Evolutionary conservation across 345 rosid genomes (phyloP).

Genomic region (Salix udensis): DNA sequence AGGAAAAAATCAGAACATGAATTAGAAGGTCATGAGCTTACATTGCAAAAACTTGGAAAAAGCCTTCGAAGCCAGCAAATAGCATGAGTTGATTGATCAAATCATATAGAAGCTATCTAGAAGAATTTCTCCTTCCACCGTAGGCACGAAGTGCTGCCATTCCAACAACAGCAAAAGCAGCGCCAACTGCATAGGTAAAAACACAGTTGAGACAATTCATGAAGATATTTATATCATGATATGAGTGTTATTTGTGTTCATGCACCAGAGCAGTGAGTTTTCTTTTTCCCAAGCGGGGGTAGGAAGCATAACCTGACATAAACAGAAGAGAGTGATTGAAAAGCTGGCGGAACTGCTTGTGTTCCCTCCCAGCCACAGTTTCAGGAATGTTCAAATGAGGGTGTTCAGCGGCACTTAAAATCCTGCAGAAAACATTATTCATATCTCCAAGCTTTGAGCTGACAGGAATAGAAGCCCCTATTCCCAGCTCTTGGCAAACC

Average conservation of each 20-base stretch:
- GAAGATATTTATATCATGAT: background rate
- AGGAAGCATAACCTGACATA: conserved; percentile 51
- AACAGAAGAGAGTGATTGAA: conserved; percentile 61
- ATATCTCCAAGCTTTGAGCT: conserved; percentile 50
- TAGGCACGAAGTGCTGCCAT: conserved; percentile 62
- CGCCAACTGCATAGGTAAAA: conserved; percentile 45
- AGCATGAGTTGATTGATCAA: conserved; percentile 2
- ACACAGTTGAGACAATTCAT: conserved; percentile 12
- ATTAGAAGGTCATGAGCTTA: background rate
- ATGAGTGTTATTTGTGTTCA: background rate
- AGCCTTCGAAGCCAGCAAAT: conserved; percentile 12
- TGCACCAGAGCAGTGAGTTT: background rate
- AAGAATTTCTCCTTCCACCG: conserved; percentile 56
- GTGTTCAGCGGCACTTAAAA: conserved; percentile 53
- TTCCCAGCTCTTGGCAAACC: conserved; percentile 71
- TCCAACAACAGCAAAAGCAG: conserved; percentile 56
- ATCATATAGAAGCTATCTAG: conserved; percentile 16
- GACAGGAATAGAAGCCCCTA: conserved; percentile 54
- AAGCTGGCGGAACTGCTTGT: conserved; percentile 49
- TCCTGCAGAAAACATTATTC: conserved; percentile 50
- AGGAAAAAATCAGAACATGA: background rate
- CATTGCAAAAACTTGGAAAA: conserved; percentile 1
- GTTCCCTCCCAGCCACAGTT: conserved; percentile 59
- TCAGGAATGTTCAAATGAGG: conserved; percentile 76
- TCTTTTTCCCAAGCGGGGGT: background rate